These are phyloP conservation scores for Penicillium brasilianum DNA, from an alignment of 2,329 filamentous ascomycete species.

Conservation along the genomic window DNA sequence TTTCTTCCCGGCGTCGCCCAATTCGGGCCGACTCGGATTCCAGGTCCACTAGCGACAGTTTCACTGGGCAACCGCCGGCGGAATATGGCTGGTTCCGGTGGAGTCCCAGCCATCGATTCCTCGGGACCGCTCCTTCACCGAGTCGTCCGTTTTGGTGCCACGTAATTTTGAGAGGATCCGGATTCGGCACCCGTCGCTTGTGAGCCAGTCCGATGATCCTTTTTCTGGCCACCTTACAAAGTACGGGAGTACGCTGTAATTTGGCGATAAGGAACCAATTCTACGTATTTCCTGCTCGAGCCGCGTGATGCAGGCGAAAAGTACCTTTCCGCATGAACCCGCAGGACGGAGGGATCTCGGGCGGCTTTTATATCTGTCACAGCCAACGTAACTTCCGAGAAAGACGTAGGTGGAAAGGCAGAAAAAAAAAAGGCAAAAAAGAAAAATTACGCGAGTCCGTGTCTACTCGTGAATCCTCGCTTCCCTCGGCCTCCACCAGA, in stretches of 20 bases:
- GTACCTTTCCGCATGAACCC: conserved; percentile 8
- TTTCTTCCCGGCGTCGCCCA: conserved; percentile 30
- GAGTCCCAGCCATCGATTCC: conserved; percentile 22
- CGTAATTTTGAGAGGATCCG: conserved; percentile 23
- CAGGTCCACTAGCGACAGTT: conserved; percentile 29
- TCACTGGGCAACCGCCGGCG: conserved; percentile 33
- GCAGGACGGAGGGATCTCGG: conserved; percentile 7
- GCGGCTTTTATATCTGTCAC: conserved; percentile 10
- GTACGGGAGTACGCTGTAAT: too few species aligned
- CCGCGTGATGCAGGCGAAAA: not conserved
- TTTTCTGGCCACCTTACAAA: too few species aligned
- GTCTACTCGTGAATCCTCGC: conserved; percentile 14
- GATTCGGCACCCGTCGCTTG: conserved; percentile 13
- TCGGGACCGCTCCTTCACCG: conserved; percentile 31
- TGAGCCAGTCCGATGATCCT: not conserved
- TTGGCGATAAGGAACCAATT: not conserved
- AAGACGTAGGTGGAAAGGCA: not conserved
- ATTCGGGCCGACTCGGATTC: conserved; percentile 38
- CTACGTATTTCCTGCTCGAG: not conserved
- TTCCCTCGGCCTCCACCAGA: conserved; percentile 29
- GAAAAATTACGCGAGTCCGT: conserved; percentile 13
- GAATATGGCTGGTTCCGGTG: conserved; percentile 23
- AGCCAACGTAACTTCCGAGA: not conserved
- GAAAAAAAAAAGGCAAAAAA: not conserved
- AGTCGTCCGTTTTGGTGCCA: conserved; percentile 29